A percentile compares a stretch with the other conserved stretches of the same genome.
Evolutionary conservation across 2,329 filamentous ascomycete genomes (phyloP).

Genomic region (Cercospora sojina): DNA sequence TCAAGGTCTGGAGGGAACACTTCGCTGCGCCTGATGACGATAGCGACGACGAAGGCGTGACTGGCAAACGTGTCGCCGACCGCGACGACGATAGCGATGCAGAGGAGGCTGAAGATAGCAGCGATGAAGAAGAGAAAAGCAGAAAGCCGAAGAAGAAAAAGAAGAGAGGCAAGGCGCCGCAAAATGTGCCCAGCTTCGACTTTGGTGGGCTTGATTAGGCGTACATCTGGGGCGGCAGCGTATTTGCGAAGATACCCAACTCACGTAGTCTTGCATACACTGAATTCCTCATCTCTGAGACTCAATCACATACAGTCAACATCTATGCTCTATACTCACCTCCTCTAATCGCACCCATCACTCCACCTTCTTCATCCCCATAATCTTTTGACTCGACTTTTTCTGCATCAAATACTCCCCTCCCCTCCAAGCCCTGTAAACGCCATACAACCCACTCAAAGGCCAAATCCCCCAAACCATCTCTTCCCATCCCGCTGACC

Average conservation of each 20-base stretch:
- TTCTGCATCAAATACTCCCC: conserved; percentile 27
- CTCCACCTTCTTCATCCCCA: conserved; percentile 2
- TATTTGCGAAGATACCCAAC: conserved; percentile 14
- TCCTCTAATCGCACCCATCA: neutral
- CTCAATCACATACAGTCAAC: neutral
- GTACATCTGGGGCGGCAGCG: neutral
- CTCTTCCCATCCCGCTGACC: conserved; percentile 18
- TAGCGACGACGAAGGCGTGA: conserved; percentile 43
- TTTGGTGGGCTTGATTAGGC: conserved; percentile 36
- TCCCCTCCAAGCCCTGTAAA: conserved; percentile 22
- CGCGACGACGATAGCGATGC: conserved; percentile 50
- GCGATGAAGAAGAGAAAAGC: conserved; percentile 46
- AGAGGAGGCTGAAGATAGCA: conserved; percentile 36
- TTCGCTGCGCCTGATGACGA: conserved; percentile 56
- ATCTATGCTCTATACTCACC: neutral
- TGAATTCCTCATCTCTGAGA: neutral
- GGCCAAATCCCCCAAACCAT: conserved; percentile 25
- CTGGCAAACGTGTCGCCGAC: conserved; percentile 47
- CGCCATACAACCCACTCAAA: conserved; percentile 26
- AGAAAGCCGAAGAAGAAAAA: conserved; percentile 46
- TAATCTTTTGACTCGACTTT: conserved; percentile 7
- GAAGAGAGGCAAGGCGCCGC: conserved; percentile 40
- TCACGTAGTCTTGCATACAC: neutral
- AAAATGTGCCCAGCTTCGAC: conserved; percentile 25
- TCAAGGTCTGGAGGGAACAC: conserved; percentile 88